A percentile compares a stretch with the other conserved stretches of the same genome.
Conservation (phyloP, 805 yeast genomes). For the Spathaspora sp. region DNA sequence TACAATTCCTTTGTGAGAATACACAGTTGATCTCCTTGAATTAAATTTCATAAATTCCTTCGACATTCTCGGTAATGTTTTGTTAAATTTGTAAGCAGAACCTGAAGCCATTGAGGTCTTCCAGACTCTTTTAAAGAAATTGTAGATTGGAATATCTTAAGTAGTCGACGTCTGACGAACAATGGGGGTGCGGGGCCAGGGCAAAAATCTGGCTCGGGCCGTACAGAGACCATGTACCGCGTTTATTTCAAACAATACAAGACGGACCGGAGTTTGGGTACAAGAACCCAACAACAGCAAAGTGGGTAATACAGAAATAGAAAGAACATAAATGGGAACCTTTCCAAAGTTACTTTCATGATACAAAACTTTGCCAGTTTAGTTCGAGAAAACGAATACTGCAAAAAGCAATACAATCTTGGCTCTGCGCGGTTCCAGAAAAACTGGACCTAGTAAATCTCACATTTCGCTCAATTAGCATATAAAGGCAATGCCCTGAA, state of each 20-base stretch:
- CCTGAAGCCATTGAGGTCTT: neutral
- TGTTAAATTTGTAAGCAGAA: neutral
- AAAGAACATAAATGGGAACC: no score
- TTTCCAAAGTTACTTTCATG: no score
- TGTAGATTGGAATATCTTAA: neutral
- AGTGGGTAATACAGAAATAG: no score
- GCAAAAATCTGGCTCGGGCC: neutral
- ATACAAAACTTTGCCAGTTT: no score
- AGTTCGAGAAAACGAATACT: no score
- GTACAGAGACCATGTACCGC: neutral
- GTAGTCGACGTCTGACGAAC: neutral
- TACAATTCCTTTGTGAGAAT: conserved; percentile 69
- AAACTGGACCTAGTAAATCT: neutral
- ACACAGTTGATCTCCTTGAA: conserved; percentile 71
- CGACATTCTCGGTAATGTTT: conserved; percentile 10
- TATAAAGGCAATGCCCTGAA: neutral
- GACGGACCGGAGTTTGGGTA: neutral
- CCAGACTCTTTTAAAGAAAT: neutral
- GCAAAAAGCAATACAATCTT: no score
- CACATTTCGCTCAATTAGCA: no score
- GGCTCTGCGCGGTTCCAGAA: neutral
- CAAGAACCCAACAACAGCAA: neutral
- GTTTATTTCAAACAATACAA: neutral
- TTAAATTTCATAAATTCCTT: conserved; percentile 26
- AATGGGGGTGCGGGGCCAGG: neutral